Evolutionary conservation across 805 yeast species (phyloP), one percentile per base, ranked within the genome.

Genomic region (Saccharomycopsis sp.): DNA sequence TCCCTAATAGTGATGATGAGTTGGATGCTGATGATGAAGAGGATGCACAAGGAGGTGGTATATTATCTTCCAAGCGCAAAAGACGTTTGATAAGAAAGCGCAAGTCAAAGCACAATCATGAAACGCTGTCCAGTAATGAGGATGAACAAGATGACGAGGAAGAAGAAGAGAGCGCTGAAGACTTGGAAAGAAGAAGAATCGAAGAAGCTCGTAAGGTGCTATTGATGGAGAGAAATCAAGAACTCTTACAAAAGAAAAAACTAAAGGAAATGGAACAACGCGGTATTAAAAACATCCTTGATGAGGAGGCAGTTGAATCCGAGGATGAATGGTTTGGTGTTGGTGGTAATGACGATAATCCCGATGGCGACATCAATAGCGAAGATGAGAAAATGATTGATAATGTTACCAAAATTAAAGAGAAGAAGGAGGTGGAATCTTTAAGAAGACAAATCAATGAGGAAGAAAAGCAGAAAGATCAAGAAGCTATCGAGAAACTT

Each of bases 321-420:
- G 95, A 89, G 60, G 96, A 89, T 74, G 96, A 89, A 73, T 89
- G 90, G 88, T 79, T 79, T 53, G 95, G 94, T 2, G 65, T 86
- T 53, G 94, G 92, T 62, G 95, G 95, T 60, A 87, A 84, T 9
- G 76, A 75, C 54, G 62, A 64, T n/a, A 66, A 70, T 2, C 75
- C 73, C 51, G 85, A 81, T 61, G 56, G 66, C 1, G 85, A 79
- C 61, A 81, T 83, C 55, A 82, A 87, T 67, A 81, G 89, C 24
- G 95, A 88, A 61, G 88, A 87, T 66, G 94, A 87, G 69, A 77
- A 73, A 61, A 83, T 88, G 89, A 78, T 87, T 58, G 92, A 88
- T 70, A 90, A 88, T 73, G 75, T 78, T 29, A 77, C 84, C 51
- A 79, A 79, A 57, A 69, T 82, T 34, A 80, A 80, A 52, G 74